Evolutionary conservation across 1,284 basidiomycete species (phyloP), one percentile per base, ranked within the genome.

Genomic region (Tylopilus sp.): DNA sequence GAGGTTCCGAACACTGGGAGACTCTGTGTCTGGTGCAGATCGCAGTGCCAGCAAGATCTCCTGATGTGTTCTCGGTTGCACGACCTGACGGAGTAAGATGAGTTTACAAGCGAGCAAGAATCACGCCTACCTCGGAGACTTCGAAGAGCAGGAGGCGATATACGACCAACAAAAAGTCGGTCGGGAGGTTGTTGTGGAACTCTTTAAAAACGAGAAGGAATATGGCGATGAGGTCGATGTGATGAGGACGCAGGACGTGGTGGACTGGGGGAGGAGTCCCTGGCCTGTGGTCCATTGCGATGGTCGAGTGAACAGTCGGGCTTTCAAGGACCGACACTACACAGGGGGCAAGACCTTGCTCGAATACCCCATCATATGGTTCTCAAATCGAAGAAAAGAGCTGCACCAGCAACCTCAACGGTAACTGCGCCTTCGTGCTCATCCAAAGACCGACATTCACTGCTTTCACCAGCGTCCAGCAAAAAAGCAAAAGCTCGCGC

Each of bases 241-340:
- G 88, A 59, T 91, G 88, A 2, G 88, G 85, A 50, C 80, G 75
- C 29, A 87, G 72, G 46, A 78, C 72, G 65, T 85, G 81, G 47
- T 79, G 76, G 7, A 77, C 76, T 1, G 82, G 79, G 3, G 81
- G 81, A 47, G 77, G 77, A 17, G 68, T 68, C 7, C 63, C 63
- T 4, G 58, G 61, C 46, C 41, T 55, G 54, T 66, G 52, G 12
- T 65, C 61, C 67, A 68, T 69, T 28, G 17, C 48, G 14, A 10
- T 17, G 34, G 39, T 39, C 14, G 20, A 21, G 21, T 24, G 21
- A 6, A 24, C 3, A 6, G 21, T 24, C 26, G 26, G 8, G 26
- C 26, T 20, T 18, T 12, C 12, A 8, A 50, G n/a, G 31, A 37
- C 14, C 8, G n/a, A 21, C 33, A 26, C 26, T 7, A 26, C 7